These are phyloP conservation scores for Chlorella sp. DNA, from an alignment of 139 green algal genomes.

Conservation along the genomic window DNA sequence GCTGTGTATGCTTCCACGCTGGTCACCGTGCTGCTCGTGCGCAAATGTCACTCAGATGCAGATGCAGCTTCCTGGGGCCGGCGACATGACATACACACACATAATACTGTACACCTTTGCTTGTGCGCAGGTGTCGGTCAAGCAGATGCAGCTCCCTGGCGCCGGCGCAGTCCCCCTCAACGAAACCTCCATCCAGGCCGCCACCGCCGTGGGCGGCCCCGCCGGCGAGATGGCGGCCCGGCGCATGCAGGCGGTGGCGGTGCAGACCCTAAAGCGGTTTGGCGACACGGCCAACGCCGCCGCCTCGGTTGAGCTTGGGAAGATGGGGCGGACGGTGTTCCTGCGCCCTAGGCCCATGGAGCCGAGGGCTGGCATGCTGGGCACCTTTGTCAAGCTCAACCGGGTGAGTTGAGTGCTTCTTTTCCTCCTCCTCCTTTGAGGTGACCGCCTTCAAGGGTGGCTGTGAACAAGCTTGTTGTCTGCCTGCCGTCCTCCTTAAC, in stretches of 20 bases:
- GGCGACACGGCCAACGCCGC: background rate
- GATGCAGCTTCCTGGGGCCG: too few relatives aligned
- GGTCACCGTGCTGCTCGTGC: too few relatives aligned
- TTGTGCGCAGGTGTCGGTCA: background rate
- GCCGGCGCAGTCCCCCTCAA: background rate
- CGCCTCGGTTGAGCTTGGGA: background rate
- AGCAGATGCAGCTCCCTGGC: background rate
- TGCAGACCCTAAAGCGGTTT: background rate
- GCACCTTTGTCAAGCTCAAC: conserved; percentile 22
- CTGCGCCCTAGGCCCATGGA: background rate
- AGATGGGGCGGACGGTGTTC: background rate
- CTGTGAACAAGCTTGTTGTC: background rate
- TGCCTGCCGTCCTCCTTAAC: background rate
- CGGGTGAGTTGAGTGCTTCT: background rate
- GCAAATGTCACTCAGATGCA: too few relatives aligned
- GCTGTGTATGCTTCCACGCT: too few relatives aligned
- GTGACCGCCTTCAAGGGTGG: background rate
- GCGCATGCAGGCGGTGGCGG: background rate
- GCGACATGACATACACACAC: too few relatives aligned
- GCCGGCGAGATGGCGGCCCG: background rate
- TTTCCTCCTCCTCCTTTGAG: background rate
- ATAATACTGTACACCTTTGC: too few relatives aligned
- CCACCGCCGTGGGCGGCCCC: too few relatives aligned
- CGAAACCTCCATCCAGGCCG: background rate
- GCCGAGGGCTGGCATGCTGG: conserved; percentile 9